These are phyloP conservation scores for Pseudopithomyces maydicus DNA, from an alignment of 2,329 filamentous ascomycete genomes.

Conservation along the genomic window DNA sequence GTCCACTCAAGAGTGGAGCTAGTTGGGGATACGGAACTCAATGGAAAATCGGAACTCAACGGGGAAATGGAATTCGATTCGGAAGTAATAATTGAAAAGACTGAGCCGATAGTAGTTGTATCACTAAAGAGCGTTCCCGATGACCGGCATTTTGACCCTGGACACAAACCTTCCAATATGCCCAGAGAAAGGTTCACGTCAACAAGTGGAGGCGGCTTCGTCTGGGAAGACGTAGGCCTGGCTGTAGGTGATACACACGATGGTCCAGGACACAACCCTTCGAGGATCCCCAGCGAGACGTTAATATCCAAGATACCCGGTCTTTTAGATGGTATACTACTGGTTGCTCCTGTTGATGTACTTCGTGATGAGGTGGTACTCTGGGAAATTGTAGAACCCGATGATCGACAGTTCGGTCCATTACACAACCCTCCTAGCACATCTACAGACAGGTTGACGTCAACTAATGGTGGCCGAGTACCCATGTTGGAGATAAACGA, in stretches of 20 bases:
- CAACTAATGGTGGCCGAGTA: neutral
- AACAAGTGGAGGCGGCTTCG: neutral
- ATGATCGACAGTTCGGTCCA: neutral
- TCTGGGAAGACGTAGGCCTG: too few species aligned
- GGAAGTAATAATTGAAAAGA: too few species aligned
- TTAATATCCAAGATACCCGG: neutral
- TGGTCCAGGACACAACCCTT: neutral
- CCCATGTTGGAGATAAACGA: neutral
- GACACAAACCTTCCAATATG: conserved; percentile 1
- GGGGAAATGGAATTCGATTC: neutral
- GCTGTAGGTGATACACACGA: neutral
- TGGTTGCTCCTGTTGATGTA: neutral
- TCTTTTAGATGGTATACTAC: neutral
- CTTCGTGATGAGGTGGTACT: neutral
- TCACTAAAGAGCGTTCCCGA: neutral
- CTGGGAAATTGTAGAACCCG: neutral
- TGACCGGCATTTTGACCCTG: neutral
- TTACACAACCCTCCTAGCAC: neutral
- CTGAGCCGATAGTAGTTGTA: neutral
- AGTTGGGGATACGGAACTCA: too few species aligned
- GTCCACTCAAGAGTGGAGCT: too few species aligned
- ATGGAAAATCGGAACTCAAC: too few species aligned
- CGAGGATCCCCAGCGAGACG: neutral
- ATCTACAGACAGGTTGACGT: neutral
- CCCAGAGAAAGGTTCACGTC: conserved; percentile 3